These are phyloP conservation scores for Centaurea solstitialis DNA, from an alignment of 129 eudicot species.

Conservation along the genomic window DNA sequence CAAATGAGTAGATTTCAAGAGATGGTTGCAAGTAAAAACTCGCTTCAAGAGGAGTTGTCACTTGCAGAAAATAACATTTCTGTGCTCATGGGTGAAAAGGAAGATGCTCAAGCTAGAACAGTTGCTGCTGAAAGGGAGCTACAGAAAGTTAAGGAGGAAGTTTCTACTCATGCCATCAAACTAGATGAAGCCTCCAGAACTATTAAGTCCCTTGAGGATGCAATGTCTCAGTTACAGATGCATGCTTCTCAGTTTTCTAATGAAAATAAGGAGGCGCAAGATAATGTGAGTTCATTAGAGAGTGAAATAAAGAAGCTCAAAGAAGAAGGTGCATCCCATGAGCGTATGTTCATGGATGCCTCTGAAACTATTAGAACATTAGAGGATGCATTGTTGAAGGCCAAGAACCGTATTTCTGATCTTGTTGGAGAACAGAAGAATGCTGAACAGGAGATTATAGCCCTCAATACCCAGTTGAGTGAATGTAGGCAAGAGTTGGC, in stretches of 20 bases:
- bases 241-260: slow-evolving; percentile 51
- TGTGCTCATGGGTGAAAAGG: slow-evolving; percentile 51
- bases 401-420: slow-evolving; percentile 30
- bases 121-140: slow-evolving; percentile 58
- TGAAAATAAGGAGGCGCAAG: slow-evolving; percentile 56
- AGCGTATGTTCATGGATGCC: slow-evolving; percentile 54
- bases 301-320: slow-evolving; percentile 69
- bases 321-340: slow-evolving; percentile 56
- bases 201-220: slow-evolving; percentile 72
- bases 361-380: slow-evolving; percentile 49
- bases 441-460: slow-evolving; percentile 49
- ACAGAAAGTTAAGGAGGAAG: slow-evolving; percentile 58
- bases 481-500: slow-evolving; percentile 63
- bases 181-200: slow-evolving; percentile 60
- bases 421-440: slow-evolving; percentile 52
- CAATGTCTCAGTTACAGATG: slow-evolving; percentile 51
- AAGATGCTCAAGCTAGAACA: slow-evolving; percentile 58
- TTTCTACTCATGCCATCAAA: slow-evolving; percentile 42
- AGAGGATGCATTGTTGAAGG: slow-evolving; percentile 39
- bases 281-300: slow-evolving; percentile 49
- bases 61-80: slow-evolving; percentile 47
- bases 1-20: slow-evolving; percentile 39
- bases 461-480: slow-evolving; percentile 44
- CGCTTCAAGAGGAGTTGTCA: slow-evolving; percentile 47
- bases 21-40: slow-evolving; percentile 32